Evolutionary conservation across 2,329 filamentous ascomycete species (phyloP).

Genomic region (Basipetospora chlamydospora): DNA sequence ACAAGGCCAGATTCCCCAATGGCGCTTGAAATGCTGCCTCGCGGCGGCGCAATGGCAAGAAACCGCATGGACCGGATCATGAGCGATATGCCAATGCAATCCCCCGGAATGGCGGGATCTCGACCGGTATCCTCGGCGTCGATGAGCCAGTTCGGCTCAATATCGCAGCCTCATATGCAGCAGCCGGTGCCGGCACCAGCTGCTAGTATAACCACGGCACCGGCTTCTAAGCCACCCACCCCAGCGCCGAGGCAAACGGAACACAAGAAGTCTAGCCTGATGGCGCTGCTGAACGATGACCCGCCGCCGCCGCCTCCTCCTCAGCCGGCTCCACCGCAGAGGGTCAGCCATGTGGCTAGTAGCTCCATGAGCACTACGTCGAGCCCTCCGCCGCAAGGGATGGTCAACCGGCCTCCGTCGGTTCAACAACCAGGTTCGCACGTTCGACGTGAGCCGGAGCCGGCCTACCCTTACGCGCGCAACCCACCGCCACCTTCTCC

Average conservation of each 20-base stretch:
- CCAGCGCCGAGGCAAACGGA: conserved; percentile 28
- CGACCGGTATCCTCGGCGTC: too few relatives aligned
- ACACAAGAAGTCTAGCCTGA: conserved; percentile 48
- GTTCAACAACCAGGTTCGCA: conserved; percentile 23
- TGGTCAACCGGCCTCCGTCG: conserved; percentile 25
- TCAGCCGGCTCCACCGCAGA: conserved; percentile 26
- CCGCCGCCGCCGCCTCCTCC: conserved; percentile 30
- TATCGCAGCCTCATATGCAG: background rate
- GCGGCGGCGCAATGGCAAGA: background rate
- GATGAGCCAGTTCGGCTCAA: too few relatives aligned
- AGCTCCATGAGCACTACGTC: conserved; percentile 23
- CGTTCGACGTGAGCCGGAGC: conserved; percentile 33
- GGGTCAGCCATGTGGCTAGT: conserved; percentile 31
- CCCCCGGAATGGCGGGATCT: too few relatives aligned
- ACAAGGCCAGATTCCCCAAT: background rate
- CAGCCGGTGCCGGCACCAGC: conserved; percentile 9
- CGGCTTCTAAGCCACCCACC: conserved; percentile 13
- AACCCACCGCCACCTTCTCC: conserved; percentile 23
- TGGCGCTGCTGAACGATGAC: conserved; percentile 49
- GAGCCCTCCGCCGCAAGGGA: conserved; percentile 34
- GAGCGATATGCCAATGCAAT: background rate
- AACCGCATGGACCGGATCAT: background rate
- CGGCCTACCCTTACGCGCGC: conserved; percentile 23
- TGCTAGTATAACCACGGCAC: background rate
- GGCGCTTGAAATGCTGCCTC: background rate